phyloP scores from a whole-genome alignment of 225 moss, liverwort and hornwort genomes.

The Rhytidiadelphus loreus region DNA sequence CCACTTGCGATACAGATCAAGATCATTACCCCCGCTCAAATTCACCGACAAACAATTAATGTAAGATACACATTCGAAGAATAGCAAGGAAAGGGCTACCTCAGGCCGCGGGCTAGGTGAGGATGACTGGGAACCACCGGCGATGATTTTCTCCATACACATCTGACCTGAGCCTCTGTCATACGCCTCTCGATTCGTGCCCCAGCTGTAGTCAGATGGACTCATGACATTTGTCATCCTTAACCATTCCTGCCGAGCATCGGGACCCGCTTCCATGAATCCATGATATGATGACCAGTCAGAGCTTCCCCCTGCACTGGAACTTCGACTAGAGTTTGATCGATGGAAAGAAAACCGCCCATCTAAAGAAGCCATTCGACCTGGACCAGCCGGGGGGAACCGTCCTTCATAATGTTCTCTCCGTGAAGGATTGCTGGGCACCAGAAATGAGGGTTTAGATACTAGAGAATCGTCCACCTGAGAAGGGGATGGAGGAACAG shows the following conservation, averaged over 20 bases:
- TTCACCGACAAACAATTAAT: not conserved
- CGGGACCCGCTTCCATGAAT: slow-evolving; percentile 52
- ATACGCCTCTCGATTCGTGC: slow-evolving; percentile 25
- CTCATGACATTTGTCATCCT: slow-evolving; percentile 48
- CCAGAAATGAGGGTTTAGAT: slow-evolving; percentile 48
- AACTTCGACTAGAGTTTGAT: slow-evolving; percentile 62
- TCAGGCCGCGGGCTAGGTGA: slow-evolving; percentile 40
- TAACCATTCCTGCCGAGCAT: slow-evolving; percentile 54
- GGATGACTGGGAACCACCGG: slow-evolving; percentile 32
- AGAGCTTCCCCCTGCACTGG: slow-evolving; percentile 55
- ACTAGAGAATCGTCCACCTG: slow-evolving; percentile 32
- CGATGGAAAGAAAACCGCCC: slow-evolving; percentile 59
- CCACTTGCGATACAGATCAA: not conserved
- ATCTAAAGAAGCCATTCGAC: slow-evolving; percentile 34
- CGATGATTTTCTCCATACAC: slow-evolving; percentile 60
- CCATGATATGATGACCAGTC: slow-evolving; percentile 72
- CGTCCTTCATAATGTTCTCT: slow-evolving; percentile 62
- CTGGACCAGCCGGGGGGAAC: slow-evolving; percentile 41
- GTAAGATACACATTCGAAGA: not conserved
- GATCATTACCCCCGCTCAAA: not conserved
- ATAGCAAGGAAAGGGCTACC: not conserved
- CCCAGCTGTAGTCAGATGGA: slow-evolving; percentile 66
- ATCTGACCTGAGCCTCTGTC: slow-evolving; percentile 39
- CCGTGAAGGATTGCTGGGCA: slow-evolving; percentile 26
- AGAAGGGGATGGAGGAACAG: slow-evolving; percentile 40